phyloP scores from a whole-genome alignment of 1,284 basidiomycete genomes.

The Cryptococcus amylolentus region DNA sequence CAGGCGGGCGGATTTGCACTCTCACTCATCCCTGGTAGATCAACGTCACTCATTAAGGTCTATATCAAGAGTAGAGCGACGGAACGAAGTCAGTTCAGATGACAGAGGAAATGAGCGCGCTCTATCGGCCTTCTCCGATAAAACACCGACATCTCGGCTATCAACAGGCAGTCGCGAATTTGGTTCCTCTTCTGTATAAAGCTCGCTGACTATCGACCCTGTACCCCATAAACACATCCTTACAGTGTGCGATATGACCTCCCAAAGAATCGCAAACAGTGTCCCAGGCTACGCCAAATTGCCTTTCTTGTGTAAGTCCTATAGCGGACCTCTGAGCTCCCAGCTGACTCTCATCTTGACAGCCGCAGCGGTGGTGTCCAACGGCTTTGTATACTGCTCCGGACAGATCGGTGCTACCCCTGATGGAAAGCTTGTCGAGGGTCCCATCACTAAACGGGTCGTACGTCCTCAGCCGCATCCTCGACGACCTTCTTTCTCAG shows the following conservation, averaged over 20 bases:
- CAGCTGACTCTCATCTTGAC: background rate
- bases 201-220: too few relatives aligned
- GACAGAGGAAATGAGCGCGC: too few relatives aligned
- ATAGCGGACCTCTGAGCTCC: background rate
- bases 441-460: constrained; percentile 57
- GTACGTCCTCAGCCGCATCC: constrained; percentile 43
- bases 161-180: too few relatives aligned
- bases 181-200: background rate
- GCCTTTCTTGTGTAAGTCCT: constrained; percentile 52
- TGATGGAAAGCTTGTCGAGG: constrained; percentile 56
- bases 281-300: constrained; percentile 46
- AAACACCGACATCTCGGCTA: too few relatives aligned
- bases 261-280: constrained; percentile 20
- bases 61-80: too few relatives aligned
- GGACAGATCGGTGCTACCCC: constrained; percentile 59
- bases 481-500: background rate
- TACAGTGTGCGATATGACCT: constrained; percentile 7
- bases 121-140: too few relatives aligned
- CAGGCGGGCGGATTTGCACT: too few relatives aligned
- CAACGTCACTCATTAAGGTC: too few relatives aligned
- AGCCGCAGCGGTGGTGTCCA: constrained; percentile 50
- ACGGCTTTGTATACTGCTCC: constrained; percentile 58
- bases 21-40: too few relatives aligned
- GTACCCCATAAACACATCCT: background rate
- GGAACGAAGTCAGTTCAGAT: too few relatives aligned